Evolutionary conservation across 1,284 basidiomycete genomes (phyloP).

Genomic region (Cystobasidium pallidum): DNA sequence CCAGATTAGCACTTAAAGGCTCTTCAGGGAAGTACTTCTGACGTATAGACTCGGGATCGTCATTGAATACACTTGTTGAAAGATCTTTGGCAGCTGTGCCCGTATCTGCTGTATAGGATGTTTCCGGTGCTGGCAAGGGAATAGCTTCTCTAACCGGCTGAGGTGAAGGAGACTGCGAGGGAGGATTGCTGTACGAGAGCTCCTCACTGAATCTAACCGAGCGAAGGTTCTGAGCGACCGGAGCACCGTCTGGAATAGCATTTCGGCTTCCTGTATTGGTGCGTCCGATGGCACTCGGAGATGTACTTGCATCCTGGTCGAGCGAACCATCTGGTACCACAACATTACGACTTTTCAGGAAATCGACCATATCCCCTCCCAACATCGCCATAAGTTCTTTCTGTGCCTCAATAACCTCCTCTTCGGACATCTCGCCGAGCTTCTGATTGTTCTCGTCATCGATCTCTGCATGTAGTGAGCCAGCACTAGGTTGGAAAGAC

Average conservation of each 20-base stretch:
- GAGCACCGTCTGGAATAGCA: not conserved
- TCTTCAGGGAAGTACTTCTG: conserved; percentile 78
- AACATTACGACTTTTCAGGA: conserved; percentile 60
- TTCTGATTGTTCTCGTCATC: conserved; percentile 63
- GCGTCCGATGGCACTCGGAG: too few relatives aligned
- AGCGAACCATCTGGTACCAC: not conserved
- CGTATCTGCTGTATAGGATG: not conserved
- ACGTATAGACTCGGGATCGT: conserved; percentile 79
- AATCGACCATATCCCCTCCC: conserved; percentile 66
- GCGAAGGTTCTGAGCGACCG: not conserved
- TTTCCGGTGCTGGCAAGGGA: conserved; percentile 31
- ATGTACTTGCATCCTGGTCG: not conserved
- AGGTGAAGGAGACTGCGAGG: conserved; percentile 28
- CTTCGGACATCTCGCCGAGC: conserved; percentile 65
- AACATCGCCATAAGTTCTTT: conserved; percentile 69
- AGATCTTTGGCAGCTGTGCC: not conserved
- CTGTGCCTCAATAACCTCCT: conserved; percentile 65
- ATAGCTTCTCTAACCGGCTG: conserved; percentile 1
- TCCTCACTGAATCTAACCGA: conserved; percentile 40
- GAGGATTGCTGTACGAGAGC: conserved; percentile 36
- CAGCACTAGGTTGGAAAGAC: not conserved
- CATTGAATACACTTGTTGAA: conserved; percentile 58
- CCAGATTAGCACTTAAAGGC: conserved; percentile 65
- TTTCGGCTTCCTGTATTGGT: too few relatives aligned
- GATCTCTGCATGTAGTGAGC: conserved; percentile 56